Evolutionary conservation across 306 rosid genomes (phyloP).

Genomic region (Aeschynomene evenia): DNA sequence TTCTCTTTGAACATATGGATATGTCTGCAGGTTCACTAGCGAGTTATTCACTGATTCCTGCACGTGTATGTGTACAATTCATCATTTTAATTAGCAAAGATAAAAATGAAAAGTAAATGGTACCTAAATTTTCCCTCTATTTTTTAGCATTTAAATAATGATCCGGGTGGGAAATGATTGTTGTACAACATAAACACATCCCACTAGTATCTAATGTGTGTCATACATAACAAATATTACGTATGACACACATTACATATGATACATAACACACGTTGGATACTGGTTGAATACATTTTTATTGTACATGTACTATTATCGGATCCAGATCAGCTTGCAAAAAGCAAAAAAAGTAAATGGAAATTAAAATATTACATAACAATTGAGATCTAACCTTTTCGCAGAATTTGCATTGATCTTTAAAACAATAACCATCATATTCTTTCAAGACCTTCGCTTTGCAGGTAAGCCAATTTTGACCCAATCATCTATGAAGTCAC

Average conservation of each 20-base stretch:
- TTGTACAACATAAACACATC: no score
- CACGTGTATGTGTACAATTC: not conserved
- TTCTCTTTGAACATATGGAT: constrained; percentile 49
- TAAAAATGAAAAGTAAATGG: no score
- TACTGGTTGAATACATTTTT: no score
- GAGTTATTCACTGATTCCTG: constrained; percentile 74
- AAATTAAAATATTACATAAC: not conserved
- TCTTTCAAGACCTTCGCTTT: constrained; percentile 38
- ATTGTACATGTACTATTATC: no score
- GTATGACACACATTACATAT: no score
- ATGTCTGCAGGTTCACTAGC: constrained; percentile 42
- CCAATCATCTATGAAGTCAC: constrained; percentile 80
- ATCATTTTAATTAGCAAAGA: not conserved
- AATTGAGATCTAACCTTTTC: constrained; percentile 40
- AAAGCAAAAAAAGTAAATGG: not conserved
- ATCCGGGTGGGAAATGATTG: no score
- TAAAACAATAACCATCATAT: not conserved
- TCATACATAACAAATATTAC: no score
- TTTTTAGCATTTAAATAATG: not conserved
- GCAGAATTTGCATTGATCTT: constrained; percentile 38
- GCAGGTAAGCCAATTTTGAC: constrained; percentile 59
- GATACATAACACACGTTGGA: no score
- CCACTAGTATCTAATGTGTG: no score
- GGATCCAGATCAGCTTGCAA: not conserved
- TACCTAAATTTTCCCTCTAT: no score